phyloP scores from a whole-genome alignment of 2,329 filamentous ascomycete genomes.

The Colletotrichum scovillei region DNA sequence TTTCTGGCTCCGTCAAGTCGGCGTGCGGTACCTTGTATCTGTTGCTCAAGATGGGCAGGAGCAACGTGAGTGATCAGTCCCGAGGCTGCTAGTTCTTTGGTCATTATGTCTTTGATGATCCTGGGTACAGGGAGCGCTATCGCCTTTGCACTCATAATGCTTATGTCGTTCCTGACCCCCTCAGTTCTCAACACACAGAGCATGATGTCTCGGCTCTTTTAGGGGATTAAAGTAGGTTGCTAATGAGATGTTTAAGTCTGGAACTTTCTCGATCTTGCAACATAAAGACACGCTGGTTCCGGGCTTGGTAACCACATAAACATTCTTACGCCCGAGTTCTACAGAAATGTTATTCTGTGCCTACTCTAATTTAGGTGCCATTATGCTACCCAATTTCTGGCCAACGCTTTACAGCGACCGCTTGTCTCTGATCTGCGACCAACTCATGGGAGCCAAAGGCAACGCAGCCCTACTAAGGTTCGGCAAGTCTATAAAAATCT shows the following conservation, averaged over 20 bases:
- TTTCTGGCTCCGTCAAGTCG: background rate
- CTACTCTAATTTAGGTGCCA: too few species aligned
- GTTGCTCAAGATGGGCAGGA: background rate
- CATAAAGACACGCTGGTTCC: background rate
- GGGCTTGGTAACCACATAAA: background rate
- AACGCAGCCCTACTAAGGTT: too few species aligned
- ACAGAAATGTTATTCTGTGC: background rate
- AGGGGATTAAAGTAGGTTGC: background rate
- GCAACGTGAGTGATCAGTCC: background rate
- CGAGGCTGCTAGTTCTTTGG: background rate
- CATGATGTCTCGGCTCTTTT: too few species aligned
- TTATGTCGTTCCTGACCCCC: background rate
- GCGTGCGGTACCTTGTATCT: background rate
- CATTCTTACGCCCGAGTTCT: background rate
- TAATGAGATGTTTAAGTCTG: background rate
- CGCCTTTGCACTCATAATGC: background rate
- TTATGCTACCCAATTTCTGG: too few species aligned
- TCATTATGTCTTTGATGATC: background rate
- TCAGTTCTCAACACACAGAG: background rate
- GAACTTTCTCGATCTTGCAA: too few species aligned
- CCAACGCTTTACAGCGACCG: too few species aligned
- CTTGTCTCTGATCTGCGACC: too few species aligned
- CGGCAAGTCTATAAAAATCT: too few species aligned
- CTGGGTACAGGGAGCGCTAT: background rate
- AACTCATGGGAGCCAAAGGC: too few species aligned